A percentile compares a stretch with the other conserved stretches of the same genome.
These are phyloP conservation scores for Suillus bovinus DNA, from an alignment of 768 basidiomycete species.

Conservation along the genomic window DNA sequence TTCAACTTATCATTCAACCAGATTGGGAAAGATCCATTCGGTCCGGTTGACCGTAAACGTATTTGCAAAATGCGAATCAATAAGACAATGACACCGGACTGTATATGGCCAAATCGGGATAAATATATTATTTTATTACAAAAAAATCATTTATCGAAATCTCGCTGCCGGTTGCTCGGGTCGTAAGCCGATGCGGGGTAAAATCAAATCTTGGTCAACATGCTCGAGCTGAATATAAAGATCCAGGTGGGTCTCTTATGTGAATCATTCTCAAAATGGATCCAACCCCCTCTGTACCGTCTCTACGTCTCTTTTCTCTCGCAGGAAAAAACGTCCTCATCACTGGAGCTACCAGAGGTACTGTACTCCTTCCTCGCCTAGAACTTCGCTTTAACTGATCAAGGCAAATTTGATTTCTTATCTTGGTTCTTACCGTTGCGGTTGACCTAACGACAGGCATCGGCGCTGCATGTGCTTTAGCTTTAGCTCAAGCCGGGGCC, in stretches of 20 bases:
- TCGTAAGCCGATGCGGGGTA: slow-evolving; percentile 31
- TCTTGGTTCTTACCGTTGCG: not conserved
- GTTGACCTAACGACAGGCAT: slow-evolving; percentile 40
- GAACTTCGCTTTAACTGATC: slow-evolving; percentile 18
- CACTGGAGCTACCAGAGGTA: slow-evolving; percentile 80
- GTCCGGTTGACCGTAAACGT: slow-evolving; percentile 33
- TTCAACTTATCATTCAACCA: slow-evolving; percentile 18
- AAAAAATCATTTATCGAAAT: not conserved
- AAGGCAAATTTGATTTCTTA: slow-evolving; percentile 8
- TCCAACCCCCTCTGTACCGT: slow-evolving; percentile 47
- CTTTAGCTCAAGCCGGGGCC: slow-evolving; percentile 56
- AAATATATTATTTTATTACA: slow-evolving; percentile 3
- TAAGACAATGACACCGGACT: slow-evolving; percentile 11
- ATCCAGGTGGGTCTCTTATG: slow-evolving; percentile 7
- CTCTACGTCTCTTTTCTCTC: slow-evolving; percentile 67
- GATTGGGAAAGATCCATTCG: slow-evolving; percentile 26
- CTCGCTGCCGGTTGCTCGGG: slow-evolving; percentile 25
- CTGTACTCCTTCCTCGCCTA: slow-evolving; percentile 25
- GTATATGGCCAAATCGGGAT: slow-evolving; percentile 19
- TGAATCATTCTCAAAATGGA: slow-evolving; percentile 42
- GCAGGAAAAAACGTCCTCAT: slow-evolving; percentile 68
- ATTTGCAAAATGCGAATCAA: slow-evolving; percentile 19
- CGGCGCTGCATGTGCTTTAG: slow-evolving; percentile 54
- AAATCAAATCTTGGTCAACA: slow-evolving; percentile 17
- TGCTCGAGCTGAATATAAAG: no score